A percentile compares a stretch with the other conserved stretches of the same genome.
These are phyloP conservation scores for Heliamphora pulchella DNA, from an alignment of 179 eudicot genomes.

Conservation along the genomic window DNA sequence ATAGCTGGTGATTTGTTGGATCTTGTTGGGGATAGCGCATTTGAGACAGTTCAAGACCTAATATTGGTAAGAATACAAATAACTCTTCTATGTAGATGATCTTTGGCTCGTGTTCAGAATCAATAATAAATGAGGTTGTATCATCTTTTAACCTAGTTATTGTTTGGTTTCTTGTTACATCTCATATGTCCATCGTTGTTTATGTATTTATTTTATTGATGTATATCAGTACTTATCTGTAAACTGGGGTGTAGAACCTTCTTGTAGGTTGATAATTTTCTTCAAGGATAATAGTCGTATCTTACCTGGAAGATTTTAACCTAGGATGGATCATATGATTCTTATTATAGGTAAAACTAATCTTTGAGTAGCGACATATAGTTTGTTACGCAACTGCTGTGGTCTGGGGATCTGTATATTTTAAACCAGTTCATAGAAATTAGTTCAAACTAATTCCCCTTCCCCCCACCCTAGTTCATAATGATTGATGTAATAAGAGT, in stretches of 20 bases:
- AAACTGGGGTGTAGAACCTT: neutral
- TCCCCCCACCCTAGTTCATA: neutral
- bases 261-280: conserved; percentile 2
- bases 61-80: conserved; percentile 42
- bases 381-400: neutral
- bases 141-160: neutral
- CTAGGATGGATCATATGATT: neutral
- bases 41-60: conserved; percentile 91
- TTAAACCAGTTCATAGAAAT: conserved; percentile 7
- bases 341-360: neutral
- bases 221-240: neutral
- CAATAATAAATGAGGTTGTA: conserved; percentile 1
- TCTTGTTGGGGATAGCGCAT: conserved; percentile 88
- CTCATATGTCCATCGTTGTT: neutral
- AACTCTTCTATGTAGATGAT: neutral
- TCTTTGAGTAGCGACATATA: neutral
- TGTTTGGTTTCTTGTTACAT: neutral
- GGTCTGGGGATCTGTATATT: neutral
- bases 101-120: neutral
- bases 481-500: neutral
- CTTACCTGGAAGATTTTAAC: conserved; percentile 6
- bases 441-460: conserved; percentile 6
- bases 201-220: neutral
- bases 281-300: conserved; percentile 3
- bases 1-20: conserved; percentile 94